Conservation (phyloP, 257 asterid genomes). For the Perilla frutescens region DNA sequence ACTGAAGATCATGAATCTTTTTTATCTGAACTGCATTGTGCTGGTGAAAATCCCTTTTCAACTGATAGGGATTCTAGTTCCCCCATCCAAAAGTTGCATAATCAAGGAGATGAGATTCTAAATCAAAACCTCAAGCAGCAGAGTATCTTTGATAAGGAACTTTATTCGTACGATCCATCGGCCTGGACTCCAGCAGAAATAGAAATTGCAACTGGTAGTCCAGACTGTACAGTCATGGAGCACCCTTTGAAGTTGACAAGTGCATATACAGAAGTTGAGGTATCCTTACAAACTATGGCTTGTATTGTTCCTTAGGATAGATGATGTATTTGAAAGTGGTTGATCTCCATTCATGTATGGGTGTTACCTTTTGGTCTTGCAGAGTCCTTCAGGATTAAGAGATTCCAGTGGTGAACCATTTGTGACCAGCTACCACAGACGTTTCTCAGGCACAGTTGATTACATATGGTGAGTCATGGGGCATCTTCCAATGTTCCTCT, state of each 20-base stretch:
- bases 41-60: conserved; percentile 44
- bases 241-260: conserved; percentile 82
- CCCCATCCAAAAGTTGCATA: conserved; percentile 31
- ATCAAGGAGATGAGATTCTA: conserved; percentile 40
- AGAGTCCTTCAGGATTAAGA: conserved; percentile 69
- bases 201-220: conserved; percentile 76
- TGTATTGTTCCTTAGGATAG: conserved; percentile 21
- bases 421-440: conserved; percentile 84
- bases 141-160: conserved; percentile 28
- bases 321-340: neutral
- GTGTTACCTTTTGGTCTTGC: conserved; percentile 37
- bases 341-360: conserved; percentile 21
- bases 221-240: conserved; percentile 63
- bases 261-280: conserved; percentile 81
- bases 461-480: conserved; percentile 82
- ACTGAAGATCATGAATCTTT: conserved; percentile 48
- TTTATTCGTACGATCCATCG: conserved; percentile 48
- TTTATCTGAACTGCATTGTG: conserved; percentile 56
- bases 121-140: conserved; percentile 38
- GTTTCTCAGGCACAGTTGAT: conserved; percentile 90
- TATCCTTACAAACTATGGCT: conserved; percentile 38
- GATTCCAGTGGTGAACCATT: conserved; percentile 86
- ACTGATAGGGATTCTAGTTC: conserved; percentile 37
- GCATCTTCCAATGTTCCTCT: conserved; percentile 5
- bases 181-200: conserved; percentile 88